Evolutionary conservation across 1,139 yeast genomes (phyloP), one percentile per base, ranked within the genome.

Genomic region (Pneumocystis jirovecii): DNA sequence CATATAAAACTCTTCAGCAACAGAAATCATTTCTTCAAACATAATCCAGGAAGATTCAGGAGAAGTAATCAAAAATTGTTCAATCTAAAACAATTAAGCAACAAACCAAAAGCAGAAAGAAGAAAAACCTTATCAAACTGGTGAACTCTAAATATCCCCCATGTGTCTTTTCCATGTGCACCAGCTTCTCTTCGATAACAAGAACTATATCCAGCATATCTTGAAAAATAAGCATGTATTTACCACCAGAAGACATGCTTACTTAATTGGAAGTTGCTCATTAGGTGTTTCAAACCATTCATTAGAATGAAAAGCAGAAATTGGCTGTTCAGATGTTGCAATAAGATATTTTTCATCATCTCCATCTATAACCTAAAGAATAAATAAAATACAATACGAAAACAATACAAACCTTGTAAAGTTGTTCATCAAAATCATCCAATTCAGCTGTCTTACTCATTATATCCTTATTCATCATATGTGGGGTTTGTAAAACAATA

Each of bases 111-210:
- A 25, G 29, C 3, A 25, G 10, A 50, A 50, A 44, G 34, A 2
- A 1, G 8, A 60, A 35, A 21, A 1, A 60, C 61, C 80, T 93
- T 93, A 79, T 95, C 98, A 74, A 93, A 93, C 66, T 96, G 96
- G 76, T 93, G 99, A 67, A 93, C 98, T 79, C 99, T 86, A 85
- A 93, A 93, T 72, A 95, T 91, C 79, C 99, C 98, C 98, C 99
- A 95, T 62, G 99, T 98, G 75, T 93, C 99, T 78, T 93, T 93
- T 77, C 99, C 99, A 75, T 93, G 97, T 69, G 96, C 86, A 71
- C 99, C 99, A 68, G 99, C 98, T 81, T 93, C 99, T 80, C 98
- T 89, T 79, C 99, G 87, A 85, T 93, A 93, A 84, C 98, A 93
- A 64, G 96, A 87, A 42, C 97, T 90, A 81, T 86, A 93, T 72